A percentile compares a stretch with the other conserved stretches of the same genome.
Conservation (phyloP, 148 eudicot species). For the Rhododendron mucronatum region DNA sequence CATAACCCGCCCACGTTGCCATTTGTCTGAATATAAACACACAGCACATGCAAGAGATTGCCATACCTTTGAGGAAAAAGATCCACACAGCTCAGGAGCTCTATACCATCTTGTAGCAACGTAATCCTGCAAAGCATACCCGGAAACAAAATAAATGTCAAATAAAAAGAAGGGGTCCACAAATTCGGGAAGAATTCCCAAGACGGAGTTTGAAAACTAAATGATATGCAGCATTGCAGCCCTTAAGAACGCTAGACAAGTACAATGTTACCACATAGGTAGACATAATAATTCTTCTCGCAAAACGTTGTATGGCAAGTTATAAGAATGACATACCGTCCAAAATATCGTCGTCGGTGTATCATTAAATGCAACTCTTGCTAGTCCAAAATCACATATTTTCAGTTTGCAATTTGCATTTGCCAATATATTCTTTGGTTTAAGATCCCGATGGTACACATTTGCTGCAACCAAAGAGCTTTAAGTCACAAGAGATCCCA, state of each 20-base stretch:
- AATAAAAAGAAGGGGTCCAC: not conserved
- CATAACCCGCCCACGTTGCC: not conserved
- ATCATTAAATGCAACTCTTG: constrained; percentile 89
- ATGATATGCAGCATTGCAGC: not conserved
- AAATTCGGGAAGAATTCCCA: not conserved
- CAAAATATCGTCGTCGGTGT: constrained; percentile 75
- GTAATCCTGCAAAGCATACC: constrained; percentile 53
- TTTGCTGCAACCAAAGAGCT: constrained; percentile 59
- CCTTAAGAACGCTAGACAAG: not conserved
- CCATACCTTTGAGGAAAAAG: constrained; percentile 61
- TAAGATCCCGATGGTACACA: constrained; percentile 91
- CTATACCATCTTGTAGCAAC: constrained; percentile 98
- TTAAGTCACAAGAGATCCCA: not conserved
- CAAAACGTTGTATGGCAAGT: not conserved
- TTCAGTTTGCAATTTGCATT: constrained; percentile 94
- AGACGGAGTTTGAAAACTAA: not conserved
- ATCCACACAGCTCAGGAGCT: constrained; percentile 97
- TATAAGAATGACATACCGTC: constrained; percentile 49
- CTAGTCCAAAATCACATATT: constrained; percentile 90
- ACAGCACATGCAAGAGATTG: not conserved
- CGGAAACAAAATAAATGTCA: not conserved
- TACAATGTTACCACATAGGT: not conserved
- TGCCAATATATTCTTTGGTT: constrained; percentile 89
- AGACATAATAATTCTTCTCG: not conserved
- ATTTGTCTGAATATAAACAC: not conserved